phyloP scores from a whole-genome alignment of 2,329 filamentous ascomycete genomes.

The Fusarium mexicanum region DNA sequence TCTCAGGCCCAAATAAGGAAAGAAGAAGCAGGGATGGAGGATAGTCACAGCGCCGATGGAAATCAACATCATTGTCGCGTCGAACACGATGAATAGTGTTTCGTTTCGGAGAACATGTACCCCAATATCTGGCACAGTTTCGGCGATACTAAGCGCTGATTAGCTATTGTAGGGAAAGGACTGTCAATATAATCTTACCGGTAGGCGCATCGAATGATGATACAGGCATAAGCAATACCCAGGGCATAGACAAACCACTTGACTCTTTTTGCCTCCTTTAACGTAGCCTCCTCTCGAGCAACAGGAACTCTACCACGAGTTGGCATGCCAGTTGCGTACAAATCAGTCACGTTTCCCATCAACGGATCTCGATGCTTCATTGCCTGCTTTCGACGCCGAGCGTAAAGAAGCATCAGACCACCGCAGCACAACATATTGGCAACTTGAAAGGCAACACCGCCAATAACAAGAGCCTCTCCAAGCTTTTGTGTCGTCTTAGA shows the following conservation, averaged over 20 bases:
- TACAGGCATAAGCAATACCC: constrained; percentile 17
- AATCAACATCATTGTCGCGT: constrained; percentile 22
- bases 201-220: constrained; percentile 31
- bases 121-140: constrained; percentile 16
- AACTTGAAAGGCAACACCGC: constrained; percentile 42
- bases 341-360: background rate
- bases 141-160: constrained; percentile 9
- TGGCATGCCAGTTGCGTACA: background rate
- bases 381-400: constrained; percentile 12
- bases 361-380: background rate
- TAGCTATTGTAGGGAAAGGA: background rate
- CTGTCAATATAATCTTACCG: background rate
- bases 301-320: constrained; percentile 7
- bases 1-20: constrained; percentile 21
- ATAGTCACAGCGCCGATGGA: constrained; percentile 18
- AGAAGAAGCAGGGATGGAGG: constrained; percentile 25
- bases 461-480: constrained; percentile 34
- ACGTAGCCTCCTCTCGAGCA: constrained; percentile 20
- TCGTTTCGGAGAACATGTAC: constrained; percentile 28
- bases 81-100: constrained; percentile 26
- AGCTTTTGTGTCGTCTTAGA: constrained; percentile 7
- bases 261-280: constrained; percentile 7
- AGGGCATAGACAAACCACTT: constrained; percentile 26
- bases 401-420: constrained; percentile 23
- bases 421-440: constrained; percentile 42